A percentile compares a stretch with the other conserved stretches of the same genome.
Evolutionary conservation across 1,139 yeast species (phyloP).

Genomic region (Candida sp.): DNA sequence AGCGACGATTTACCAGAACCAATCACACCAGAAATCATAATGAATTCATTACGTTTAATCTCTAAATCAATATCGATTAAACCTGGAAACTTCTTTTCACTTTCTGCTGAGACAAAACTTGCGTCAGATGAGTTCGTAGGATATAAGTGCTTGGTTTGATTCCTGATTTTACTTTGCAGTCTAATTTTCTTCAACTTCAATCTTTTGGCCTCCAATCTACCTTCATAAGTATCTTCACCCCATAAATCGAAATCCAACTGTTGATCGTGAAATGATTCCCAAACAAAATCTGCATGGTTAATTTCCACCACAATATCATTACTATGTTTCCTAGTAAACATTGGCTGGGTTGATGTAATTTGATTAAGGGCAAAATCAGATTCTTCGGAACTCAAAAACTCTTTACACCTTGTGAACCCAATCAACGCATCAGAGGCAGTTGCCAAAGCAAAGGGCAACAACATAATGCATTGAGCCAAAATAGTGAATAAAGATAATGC

Average conservation of each 20-base stretch:
- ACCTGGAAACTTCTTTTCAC: constrained; percentile 21
- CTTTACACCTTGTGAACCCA: constrained; percentile 47
- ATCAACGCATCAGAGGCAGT: constrained; percentile 53
- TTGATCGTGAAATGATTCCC: constrained; percentile 34
- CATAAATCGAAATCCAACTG: constrained; percentile 18
- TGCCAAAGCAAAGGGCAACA: constrained; percentile 53
- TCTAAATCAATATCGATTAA: constrained; percentile 26
- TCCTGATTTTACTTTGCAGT: constrained; percentile 6
- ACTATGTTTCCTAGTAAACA: constrained; percentile 2
- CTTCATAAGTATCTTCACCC: constrained; percentile 15
- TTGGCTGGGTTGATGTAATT: not conserved
- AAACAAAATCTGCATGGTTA: constrained; percentile 27
- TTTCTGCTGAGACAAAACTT: constrained; percentile 7
- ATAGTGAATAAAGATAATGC: constrained; percentile 51
- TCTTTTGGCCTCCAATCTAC: constrained; percentile 13
- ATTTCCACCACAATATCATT: constrained; percentile 20
- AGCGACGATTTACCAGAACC: constrained; percentile 42
- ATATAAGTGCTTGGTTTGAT: constrained; percentile 8
- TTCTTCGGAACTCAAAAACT: constrained; percentile 40
- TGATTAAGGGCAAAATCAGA: constrained; percentile 7
- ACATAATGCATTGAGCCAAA: constrained; percentile 48
- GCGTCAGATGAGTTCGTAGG: constrained; percentile 13
- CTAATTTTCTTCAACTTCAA: constrained; percentile 14
- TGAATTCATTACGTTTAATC: constrained; percentile 27
- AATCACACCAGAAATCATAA: constrained; percentile 38